Evolutionary conservation across 2,329 filamentous ascomycete species (phyloP).

Genomic region (Ophiostoma himal-ulmi): DNA sequence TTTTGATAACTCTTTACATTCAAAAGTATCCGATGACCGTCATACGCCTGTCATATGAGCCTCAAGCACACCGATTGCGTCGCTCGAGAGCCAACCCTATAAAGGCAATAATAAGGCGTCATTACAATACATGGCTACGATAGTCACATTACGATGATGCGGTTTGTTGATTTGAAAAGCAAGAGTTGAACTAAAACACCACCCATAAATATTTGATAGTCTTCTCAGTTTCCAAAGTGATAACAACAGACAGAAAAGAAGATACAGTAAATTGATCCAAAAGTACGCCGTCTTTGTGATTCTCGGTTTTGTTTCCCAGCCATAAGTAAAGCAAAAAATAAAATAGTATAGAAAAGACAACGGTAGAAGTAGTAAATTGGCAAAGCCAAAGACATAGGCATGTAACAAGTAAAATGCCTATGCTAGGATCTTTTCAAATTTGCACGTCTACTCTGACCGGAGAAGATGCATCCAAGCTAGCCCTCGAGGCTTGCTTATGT

Average conservation of each 20-base stretch:
- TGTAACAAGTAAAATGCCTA: not conserved
- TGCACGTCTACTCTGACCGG: not conserved
- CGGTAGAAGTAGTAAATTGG: not conserved
- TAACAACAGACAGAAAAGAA: not conserved
- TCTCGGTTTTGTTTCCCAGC: constrained; percentile 14
- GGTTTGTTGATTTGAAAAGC: not conserved
- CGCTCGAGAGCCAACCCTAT: not conserved
- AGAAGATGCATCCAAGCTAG: not conserved
- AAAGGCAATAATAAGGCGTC: too few species aligned
- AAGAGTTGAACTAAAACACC: not conserved
- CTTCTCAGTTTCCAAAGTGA: not conserved
- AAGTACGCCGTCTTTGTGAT: constrained; percentile 19
- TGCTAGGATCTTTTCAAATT: not conserved
- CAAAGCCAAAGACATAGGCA: not conserved
- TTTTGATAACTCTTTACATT: too few species aligned
- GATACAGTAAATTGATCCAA: constrained; percentile 8
- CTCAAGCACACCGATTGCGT: too few species aligned
- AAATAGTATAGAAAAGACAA: constrained; percentile 4
- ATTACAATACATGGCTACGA: not conserved
- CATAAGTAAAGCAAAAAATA: constrained; percentile 13
- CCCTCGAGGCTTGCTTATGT: constrained; percentile 35
- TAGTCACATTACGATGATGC: not conserved
- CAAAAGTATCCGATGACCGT: too few species aligned
- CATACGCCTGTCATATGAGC: too few species aligned
- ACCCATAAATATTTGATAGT: not conserved